Percentiles rank a stretch among this genome's conserved stretches.
These are phyloP conservation scores for Lachnellula subtilissima DNA, from an alignment of 2,329 filamentous ascomycete species.

Conservation along the genomic window DNA sequence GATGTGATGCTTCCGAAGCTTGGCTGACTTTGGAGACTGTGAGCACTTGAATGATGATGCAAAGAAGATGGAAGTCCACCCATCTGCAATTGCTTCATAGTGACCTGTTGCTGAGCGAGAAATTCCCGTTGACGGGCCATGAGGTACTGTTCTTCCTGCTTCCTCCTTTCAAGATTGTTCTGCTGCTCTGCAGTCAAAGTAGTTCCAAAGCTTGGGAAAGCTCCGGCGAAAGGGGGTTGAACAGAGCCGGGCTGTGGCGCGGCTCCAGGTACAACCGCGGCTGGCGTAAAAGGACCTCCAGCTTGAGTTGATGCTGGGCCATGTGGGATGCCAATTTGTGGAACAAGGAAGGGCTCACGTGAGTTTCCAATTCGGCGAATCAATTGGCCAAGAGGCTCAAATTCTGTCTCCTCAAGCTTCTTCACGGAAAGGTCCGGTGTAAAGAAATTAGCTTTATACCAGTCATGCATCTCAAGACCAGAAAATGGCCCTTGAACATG, in stretches of 20 bases:
- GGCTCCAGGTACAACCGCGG: conserved; percentile 32
- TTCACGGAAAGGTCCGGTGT: conserved; percentile 91
- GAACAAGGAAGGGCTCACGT: conserved; percentile 92
- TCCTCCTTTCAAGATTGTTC: conserved; percentile 90
- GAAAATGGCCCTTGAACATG: conserved; percentile 92
- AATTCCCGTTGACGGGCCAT: conserved; percentile 96
- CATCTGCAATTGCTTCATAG: conserved; percentile 67
- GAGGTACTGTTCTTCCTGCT: conserved; percentile 96
- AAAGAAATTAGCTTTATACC: conserved; percentile 99
- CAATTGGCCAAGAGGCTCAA: conserved; percentile 89
- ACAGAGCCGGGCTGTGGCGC: conserved; percentile 56
- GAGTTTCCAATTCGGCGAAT: conserved; percentile 96
- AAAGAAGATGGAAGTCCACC: conserved; percentile 50
- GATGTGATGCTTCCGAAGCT: conserved; percentile 94
- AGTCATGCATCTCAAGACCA: conserved; percentile 98
- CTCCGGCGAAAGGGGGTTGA: conserved; percentile 83
- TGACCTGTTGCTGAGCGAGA: conserved; percentile 79
- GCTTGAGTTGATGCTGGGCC: conserved; percentile 58
- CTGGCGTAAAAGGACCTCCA: conserved; percentile 30
- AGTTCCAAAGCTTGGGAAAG: conserved; percentile 93
- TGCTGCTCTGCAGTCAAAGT: conserved; percentile 97
- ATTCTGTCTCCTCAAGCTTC: conserved; percentile 88
- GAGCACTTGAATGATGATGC: conserved; percentile 90
- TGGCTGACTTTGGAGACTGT: conserved; percentile 93
- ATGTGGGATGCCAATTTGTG: conserved; percentile 92